phyloP scores from a whole-genome alignment of 331 rosid species.

The Cucumis variabilis region DNA sequence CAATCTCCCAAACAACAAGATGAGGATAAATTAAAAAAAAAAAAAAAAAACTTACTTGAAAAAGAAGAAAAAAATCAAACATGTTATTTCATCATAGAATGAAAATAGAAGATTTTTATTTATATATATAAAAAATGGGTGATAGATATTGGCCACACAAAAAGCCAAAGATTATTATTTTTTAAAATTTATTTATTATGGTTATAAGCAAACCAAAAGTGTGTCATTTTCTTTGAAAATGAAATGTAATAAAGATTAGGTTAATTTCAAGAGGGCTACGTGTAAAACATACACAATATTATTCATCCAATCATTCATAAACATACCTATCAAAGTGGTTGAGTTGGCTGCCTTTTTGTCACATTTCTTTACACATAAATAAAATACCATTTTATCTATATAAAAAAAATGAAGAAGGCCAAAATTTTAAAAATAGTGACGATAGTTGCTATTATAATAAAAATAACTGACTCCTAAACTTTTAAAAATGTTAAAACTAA shows the following conservation, averaged over 20 bases:
- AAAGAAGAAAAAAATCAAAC: not conserved
- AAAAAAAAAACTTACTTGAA: too few relatives aligned
- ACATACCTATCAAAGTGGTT: not conserved
- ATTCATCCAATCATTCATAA: not conserved
- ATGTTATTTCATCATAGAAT: not conserved
- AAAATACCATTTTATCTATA: too few relatives aligned
- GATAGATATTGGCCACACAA: not conserved
- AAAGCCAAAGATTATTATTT: not conserved
- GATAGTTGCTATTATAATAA: too few relatives aligned
- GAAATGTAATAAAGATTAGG: not conserved
- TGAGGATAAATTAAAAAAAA: too few relatives aligned
- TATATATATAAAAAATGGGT: not conserved
- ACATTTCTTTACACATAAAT: not conserved
- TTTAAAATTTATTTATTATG: not conserved
- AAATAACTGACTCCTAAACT: too few relatives aligned
- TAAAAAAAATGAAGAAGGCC: too few relatives aligned
- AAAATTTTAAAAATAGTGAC: too few relatives aligned
- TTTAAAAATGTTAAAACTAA: too few relatives aligned
- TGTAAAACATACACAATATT: not conserved
- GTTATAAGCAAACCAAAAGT: not conserved
- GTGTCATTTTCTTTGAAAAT: not conserved
- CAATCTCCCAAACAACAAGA: too few relatives aligned
- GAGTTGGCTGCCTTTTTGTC: not conserved
- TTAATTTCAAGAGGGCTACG: not conserved
- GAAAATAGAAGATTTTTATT: not conserved